Base-by-base conservation (phyloP, 768 basidiomycete genomes). In the Cystofilobasidium capitatum region DNA sequence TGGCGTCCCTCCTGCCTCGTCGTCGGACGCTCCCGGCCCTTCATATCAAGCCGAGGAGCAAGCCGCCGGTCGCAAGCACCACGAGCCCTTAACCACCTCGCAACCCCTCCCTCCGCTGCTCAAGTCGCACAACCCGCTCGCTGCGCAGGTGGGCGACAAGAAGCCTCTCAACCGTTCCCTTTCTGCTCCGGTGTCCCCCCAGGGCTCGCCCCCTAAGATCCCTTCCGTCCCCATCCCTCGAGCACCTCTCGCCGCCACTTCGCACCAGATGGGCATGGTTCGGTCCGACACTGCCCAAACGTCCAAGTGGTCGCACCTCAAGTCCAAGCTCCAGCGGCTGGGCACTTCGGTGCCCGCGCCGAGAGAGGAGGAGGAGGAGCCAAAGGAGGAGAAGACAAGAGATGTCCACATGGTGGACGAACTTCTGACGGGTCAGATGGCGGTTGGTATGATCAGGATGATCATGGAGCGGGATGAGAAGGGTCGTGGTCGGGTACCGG, bases 401-500 rank as follows among this genome's bases (percentile, higher is more conserved):
- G 51, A 55, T 31, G 9, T 59, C 36, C 35, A 59, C 24, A 36
- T 78, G 16, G 76, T 76, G 4, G 76, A 74, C 29, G 77, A 78
- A 65, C 70, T 78, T 22, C 60, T 77, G 33, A 74, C 74, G 0
- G 77, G 76, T 4, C 74, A 74, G 62, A 66, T 78, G 24, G 76
- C 74, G 1, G 76, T 77, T 14, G 75, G 77, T 73, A 76, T 78
- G 31, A 62, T 78, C 36, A 76, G 76, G 62, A 76, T 76, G 31
- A 76, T 74, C 73, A 37, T 78, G 40, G 77, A 78, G 69, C 58
- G 76, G 42, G 77, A 78, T 64, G 77, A 78, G 61, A 71, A 76
- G 65, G 77, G 77, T 3, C 71, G 73, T 37, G 70, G 74, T 39
- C 73, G 76, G 40, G 77, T 78, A 1, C 77, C 77, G 1, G 76